These are phyloP conservation scores for Galerina sulciceps DNA, from an alignment of 768 basidiomycete species.

Conservation along the genomic window DNA sequence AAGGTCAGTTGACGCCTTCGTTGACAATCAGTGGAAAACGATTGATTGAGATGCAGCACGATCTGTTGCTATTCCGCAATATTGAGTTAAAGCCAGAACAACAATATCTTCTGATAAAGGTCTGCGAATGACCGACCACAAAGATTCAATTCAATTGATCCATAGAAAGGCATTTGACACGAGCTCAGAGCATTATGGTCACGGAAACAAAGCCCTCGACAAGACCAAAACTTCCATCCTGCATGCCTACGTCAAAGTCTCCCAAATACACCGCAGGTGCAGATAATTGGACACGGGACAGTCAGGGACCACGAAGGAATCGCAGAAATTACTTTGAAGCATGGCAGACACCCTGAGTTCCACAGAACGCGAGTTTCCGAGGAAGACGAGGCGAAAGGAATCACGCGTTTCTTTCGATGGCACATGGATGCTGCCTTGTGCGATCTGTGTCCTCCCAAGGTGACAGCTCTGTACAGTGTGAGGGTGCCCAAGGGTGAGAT, in stretches of 20 bases:
- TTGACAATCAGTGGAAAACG: neutral
- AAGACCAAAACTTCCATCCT: slow-evolving; percentile 78
- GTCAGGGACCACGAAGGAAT: slow-evolving; percentile 84
- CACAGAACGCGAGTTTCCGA: slow-evolving; percentile 78
- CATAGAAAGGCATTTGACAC: slow-evolving; percentile 72
- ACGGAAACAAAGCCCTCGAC: slow-evolving; percentile 88
- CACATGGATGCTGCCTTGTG: slow-evolving; percentile 91
- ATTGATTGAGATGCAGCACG: slow-evolving; percentile 47
- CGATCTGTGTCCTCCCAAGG: slow-evolving; percentile 76
- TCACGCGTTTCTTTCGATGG: slow-evolving; percentile 91
- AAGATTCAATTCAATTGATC: no score
- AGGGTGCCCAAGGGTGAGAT: slow-evolving; percentile 65
- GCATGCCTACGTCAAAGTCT: slow-evolving; percentile 92
- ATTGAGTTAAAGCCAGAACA: slow-evolving; percentile 74
- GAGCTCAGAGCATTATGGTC: slow-evolving; percentile 68
- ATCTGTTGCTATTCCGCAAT: slow-evolving; percentile 74
- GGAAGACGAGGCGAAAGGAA: slow-evolving; percentile 77
- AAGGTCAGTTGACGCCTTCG: slow-evolving; percentile 49
- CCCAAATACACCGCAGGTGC: slow-evolving; percentile 85
- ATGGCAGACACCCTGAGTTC: slow-evolving; percentile 85
- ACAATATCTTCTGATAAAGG: slow-evolving; percentile 85
- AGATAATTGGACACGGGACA: slow-evolving; percentile 88
- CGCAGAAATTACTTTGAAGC: slow-evolving; percentile 77
- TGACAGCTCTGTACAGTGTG: slow-evolving; percentile 85
- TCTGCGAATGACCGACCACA: slow-evolving; percentile 20